Evolutionary conservation across 805 yeast species (phyloP).

Genomic region (Candida qinlingensis): DNA sequence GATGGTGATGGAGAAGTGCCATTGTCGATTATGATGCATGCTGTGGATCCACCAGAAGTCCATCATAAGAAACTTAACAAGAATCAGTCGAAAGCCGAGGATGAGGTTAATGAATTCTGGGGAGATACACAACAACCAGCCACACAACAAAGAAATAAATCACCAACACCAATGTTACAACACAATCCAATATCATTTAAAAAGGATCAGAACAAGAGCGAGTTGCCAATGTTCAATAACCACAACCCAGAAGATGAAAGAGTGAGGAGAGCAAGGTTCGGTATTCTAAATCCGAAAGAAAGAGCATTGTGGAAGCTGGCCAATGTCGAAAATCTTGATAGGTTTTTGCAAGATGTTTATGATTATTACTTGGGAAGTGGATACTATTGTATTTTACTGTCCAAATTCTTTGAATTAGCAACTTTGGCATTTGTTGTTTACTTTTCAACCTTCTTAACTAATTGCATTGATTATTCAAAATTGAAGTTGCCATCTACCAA

Average conservation of each 20-base stretch:
- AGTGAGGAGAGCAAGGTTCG: slow-evolving; percentile 26
- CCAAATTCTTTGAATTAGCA: slow-evolving; percentile 58
- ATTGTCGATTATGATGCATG: slow-evolving; percentile 14
- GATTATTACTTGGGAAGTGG: slow-evolving; percentile 85
- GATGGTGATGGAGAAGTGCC: slow-evolving; percentile 19
- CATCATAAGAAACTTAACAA: neutral
- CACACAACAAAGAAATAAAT: neutral
- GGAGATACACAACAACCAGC: neutral
- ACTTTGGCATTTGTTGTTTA: slow-evolving; percentile 77
- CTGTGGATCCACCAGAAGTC: neutral
- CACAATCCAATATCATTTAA: neutral
- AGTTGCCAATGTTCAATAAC: neutral
- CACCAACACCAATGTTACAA: neutral
- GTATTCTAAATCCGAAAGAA: slow-evolving; percentile 56
- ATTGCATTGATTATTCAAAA: slow-evolving; percentile 69
- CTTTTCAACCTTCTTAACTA: slow-evolving; percentile 71
- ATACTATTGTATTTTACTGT: slow-evolving; percentile 64
- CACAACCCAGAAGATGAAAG: slow-evolving; percentile 17
- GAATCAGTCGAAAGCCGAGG: neutral
- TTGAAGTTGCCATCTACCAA: slow-evolving; percentile 28
- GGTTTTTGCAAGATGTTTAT: slow-evolving; percentile 78
- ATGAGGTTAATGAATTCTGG: neutral
- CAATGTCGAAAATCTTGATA: slow-evolving; percentile 86
- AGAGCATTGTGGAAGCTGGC: slow-evolving; percentile 96
- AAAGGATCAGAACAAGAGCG: neutral